These are phyloP conservation scores for Xylariomycetidae sp. DNA, from an alignment of 2,329 filamentous ascomycete species.

Conservation along the genomic window DNA sequence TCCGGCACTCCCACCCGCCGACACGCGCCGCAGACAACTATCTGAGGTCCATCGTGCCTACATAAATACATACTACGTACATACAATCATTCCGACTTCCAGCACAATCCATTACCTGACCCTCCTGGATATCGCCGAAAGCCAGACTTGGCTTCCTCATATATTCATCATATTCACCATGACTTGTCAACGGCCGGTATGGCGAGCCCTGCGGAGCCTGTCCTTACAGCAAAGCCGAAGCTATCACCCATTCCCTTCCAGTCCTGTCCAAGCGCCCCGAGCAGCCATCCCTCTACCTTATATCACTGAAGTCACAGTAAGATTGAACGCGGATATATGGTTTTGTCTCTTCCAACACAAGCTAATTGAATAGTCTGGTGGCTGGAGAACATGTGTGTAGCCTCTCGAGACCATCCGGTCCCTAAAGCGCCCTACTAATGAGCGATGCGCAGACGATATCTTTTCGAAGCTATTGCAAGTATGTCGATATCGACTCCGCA, in stretches of 20 bases:
- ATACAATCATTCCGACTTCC: too few relatives aligned
- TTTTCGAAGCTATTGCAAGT: slow-evolving; percentile 77
- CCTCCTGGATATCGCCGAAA: too few relatives aligned
- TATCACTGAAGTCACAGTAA: slow-evolving; percentile 52
- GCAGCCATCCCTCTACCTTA: slow-evolving; percentile 51
- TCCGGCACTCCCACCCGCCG: too few relatives aligned
- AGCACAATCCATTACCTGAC: too few relatives aligned
- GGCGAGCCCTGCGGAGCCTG: slow-evolving; percentile 31
- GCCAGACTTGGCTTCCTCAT: too few relatives aligned
- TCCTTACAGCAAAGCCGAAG: slow-evolving; percentile 31
- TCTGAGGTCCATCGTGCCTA: too few relatives aligned
- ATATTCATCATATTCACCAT: too few relatives aligned
- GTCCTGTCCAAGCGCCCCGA: slow-evolving; percentile 25
- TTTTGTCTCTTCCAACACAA: too few relatives aligned
- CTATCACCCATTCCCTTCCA: slow-evolving; percentile 39
- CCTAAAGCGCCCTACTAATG: slow-evolving; percentile 12
- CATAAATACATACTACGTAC: too few relatives aligned
- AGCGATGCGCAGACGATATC: slow-evolving; percentile 60
- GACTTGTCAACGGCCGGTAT: slow-evolving; percentile 31
- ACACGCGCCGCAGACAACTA: too few relatives aligned
- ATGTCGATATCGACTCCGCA: slow-evolving; percentile 13
- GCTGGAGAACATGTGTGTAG: slow-evolving; percentile 70
- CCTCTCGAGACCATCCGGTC: slow-evolving; percentile 1
- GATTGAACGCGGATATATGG: slow-evolving; percentile 5
- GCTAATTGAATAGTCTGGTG: slow-evolving; percentile 56